Percentiles rank a stretch among this genome's conserved stretches.
phyloP scores from a whole-genome alignment of 306 rosid genomes.

The Dalbergia oliveri region DNA sequence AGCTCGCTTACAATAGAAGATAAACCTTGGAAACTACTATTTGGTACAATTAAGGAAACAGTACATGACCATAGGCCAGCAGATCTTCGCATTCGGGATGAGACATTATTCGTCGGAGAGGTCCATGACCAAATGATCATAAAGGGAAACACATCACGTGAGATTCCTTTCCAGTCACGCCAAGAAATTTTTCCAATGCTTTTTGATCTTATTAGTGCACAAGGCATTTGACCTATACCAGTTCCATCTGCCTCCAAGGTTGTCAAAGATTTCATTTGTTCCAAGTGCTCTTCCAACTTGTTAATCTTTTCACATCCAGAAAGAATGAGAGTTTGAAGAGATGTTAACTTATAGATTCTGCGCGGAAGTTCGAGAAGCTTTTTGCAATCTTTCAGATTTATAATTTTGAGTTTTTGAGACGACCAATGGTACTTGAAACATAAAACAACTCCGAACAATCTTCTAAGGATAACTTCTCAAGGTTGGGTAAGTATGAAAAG shows the following conservation, averaged over 20 bases:
- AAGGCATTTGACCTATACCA: conserved; percentile 40
- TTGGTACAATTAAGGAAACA: not conserved
- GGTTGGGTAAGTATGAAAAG: conserved; percentile 46
- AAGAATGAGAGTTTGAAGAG: conserved; percentile 33
- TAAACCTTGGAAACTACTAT: not conserved
- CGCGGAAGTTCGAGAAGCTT: conserved; percentile 7
- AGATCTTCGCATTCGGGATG: not conserved
- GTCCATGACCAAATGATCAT: conserved; percentile 32
- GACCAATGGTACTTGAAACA: not conserved
- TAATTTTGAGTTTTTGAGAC: too few species aligned
- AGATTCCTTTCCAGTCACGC: conserved; percentile 39
- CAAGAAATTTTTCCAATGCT: not conserved
- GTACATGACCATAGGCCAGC: not conserved
- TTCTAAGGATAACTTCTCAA: conserved; percentile 39
- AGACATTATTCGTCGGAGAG: conserved; percentile 26
- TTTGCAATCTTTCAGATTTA: not conserved
- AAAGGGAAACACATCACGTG: conserved; percentile 1
- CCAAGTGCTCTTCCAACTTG: not conserved
- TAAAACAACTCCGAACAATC: conserved; percentile 35
- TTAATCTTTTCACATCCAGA: conserved; percentile 37
- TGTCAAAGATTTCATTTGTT: not conserved
- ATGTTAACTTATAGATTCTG: conserved; percentile 35
- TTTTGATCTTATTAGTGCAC: not conserved
- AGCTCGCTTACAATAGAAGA: not conserved
- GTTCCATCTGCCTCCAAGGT: conserved; percentile 44